Conservation (phyloP, 2,329 filamentous ascomycete genomes). For the Escovopsis weberi region DNA sequence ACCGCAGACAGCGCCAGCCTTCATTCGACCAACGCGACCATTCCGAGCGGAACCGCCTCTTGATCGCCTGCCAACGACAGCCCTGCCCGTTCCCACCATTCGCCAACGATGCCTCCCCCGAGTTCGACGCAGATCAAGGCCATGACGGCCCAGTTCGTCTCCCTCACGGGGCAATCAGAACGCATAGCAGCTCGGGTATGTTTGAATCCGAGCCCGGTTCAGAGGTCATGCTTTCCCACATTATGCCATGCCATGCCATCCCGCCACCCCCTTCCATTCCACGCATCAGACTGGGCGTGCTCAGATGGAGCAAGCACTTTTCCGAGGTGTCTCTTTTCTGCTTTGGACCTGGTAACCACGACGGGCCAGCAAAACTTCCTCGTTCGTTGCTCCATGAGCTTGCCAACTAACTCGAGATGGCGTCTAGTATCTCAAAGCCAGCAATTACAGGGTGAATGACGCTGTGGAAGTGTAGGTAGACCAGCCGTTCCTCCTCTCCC, state of each 20-base stretch:
- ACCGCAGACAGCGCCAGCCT: no score
- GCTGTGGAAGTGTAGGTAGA: conserved; percentile 44
- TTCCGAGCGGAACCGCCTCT: background rate
- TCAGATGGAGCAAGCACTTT: no score
- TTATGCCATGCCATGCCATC: no score
- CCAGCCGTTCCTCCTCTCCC: conserved; percentile 3
- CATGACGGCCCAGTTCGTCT: conserved; percentile 26
- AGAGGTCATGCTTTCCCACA: no score
- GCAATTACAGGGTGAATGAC: conserved; percentile 36
- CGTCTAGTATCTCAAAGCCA: conserved; percentile 31
- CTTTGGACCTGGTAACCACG: no score
- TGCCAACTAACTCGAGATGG: conserved; percentile 2
- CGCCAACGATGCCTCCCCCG: conserved; percentile 20
- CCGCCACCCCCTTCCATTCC: no score
- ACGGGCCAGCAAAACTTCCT: no score
- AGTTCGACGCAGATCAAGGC: conserved; percentile 25
- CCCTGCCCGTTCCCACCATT: background rate
- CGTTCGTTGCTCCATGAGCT: no score
- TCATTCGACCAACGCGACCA: no score
- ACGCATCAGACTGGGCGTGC: no score
- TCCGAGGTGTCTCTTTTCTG: no score
- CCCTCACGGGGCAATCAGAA: conserved; percentile 28
- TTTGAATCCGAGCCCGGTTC: conserved; percentile 5
- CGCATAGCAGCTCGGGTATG: conserved; percentile 31
- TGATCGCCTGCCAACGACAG: no score